Percentiles rank a stretch among this genome's conserved stretches.
Evolutionary conservation across 2,329 filamentous ascomycete species (phyloP).

Genomic region (Passalora sequoiae): DNA sequence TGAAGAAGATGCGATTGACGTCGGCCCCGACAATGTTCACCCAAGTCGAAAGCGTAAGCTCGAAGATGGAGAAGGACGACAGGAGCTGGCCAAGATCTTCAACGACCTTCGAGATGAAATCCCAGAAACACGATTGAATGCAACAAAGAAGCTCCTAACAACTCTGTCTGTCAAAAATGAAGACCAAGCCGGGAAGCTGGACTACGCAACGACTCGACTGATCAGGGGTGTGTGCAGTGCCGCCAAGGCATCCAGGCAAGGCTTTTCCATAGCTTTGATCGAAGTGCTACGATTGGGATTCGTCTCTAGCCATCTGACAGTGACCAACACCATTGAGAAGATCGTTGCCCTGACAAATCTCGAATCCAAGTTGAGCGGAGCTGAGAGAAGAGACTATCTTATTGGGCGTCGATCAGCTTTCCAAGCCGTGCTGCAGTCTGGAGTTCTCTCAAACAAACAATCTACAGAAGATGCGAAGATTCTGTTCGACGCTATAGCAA

Average conservation of each 20-base stretch:
- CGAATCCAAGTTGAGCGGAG: slow-evolving; percentile 49
- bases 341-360: slow-evolving; percentile 50
- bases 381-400: slow-evolving; percentile 81
- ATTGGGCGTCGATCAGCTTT: slow-evolving; percentile 84
- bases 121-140: slow-evolving; percentile 40
- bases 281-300: slow-evolving; percentile 64
- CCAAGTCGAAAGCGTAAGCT: slow-evolving; percentile 31
- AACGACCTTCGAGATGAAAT: slow-evolving; percentile 45
- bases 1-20: slow-evolving; percentile 13
- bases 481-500: slow-evolving; percentile 67
- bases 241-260: slow-evolving; percentile 79
- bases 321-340: slow-evolving; percentile 43
- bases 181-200: slow-evolving; percentile 36
- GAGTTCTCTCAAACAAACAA: slow-evolving; percentile 54
- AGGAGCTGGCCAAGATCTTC: slow-evolving; percentile 43
- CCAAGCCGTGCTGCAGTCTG: slow-evolving; percentile 77
- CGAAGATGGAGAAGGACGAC: slow-evolving; percentile 37
- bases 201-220: slow-evolving; percentile 47
- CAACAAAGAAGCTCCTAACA: slow-evolving; percentile 42
- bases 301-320: slow-evolving; percentile 8
- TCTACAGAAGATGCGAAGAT: slow-evolving; percentile 56
- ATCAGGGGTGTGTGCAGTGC: slow-evolving; percentile 86
- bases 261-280: slow-evolving; percentile 82
- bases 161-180: slow-evolving; percentile 38
- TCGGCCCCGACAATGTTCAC: slow-evolving; percentile 22